Evolutionary conservation across 2,329 filamentous ascomycete genomes (phyloP).

Genomic region (Cercospora zeae-maydis): DNA sequence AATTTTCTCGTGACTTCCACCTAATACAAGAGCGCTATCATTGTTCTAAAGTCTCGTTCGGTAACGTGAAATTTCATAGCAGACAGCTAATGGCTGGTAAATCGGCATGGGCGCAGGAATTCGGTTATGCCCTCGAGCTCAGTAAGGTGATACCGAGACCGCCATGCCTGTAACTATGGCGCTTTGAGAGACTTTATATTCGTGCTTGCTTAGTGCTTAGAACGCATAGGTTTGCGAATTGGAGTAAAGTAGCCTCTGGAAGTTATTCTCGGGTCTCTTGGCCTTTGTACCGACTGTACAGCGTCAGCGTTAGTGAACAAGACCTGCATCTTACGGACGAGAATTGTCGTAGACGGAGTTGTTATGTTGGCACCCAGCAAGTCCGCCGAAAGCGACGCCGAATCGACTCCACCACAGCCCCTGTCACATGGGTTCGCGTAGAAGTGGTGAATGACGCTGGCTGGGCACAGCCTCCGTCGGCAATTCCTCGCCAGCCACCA

Average conservation of each 20-base stretch:
- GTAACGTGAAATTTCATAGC: neutral
- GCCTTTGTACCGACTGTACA: no score
- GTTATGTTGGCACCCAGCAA: no score
- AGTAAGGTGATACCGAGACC: no score
- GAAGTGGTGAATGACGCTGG: constrained; percentile 2
- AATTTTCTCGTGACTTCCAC: neutral
- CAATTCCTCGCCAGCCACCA: constrained; percentile 7
- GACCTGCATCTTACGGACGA: neutral
- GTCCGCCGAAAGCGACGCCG: neutral
- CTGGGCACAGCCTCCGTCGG: neutral
- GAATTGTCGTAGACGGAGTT: neutral
- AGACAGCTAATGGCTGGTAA: neutral
- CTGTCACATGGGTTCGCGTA: neutral
- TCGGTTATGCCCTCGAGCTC: no score
- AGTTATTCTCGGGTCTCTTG: no score
- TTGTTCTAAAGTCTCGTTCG: neutral
- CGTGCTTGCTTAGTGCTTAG: no score
- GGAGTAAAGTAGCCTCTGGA: no score
- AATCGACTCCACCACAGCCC: neutral
- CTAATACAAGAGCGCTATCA: neutral
- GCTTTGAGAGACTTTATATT: no score
- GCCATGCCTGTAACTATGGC: no score
- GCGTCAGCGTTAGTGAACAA: neutral
- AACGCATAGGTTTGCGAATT: no score
- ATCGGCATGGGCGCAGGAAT: neutral